Base-by-base conservation (phyloP, 345 rosid species). In the Mallotus nudiflorus region DNA sequence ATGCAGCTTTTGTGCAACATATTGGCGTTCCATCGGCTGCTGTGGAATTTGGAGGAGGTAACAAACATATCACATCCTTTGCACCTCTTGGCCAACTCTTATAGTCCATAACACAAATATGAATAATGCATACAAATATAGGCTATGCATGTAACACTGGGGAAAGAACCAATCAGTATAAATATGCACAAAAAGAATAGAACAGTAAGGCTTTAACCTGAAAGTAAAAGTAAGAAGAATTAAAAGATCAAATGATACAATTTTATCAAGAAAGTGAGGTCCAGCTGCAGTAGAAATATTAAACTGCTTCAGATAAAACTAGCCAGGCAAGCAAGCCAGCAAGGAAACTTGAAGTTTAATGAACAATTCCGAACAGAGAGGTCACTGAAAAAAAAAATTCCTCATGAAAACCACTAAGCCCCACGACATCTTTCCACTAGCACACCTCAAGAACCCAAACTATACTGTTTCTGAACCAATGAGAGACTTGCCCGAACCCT, bases 1-100 rank as follows among this genome's bases (percentile, higher is more conserved):
- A 83, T 63, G 88, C 90, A 62, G 80, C 97, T 68, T 90, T 92
- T 72, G 87, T 92, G 49, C 96, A 92, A 70, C 95, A 92, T 76
- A 73, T 85, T 25, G 95, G 98, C 20, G 74, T 90, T 77, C 86
- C 96, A 62, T 84, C 88, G 27, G 74, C 74, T n/a, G 91, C 88
- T 77, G 52, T 90, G 70, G 71, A 5, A 45, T 90, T 80, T 16
- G 96, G 89, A 60, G 54, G 24, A 78, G 93, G 98, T 92, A 85
- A 74, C 11, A 59, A 51, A 62, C 13, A 61, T 31, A 66, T 42
- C 50, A 1, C 73, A 27, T 50, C 56, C n/a, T 58, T 5, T 16
- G 37, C 3, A 19, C 25, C 52, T 27, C 14, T 8, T 61, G 15
- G 3, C 40, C 18, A 14, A 2, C 49, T 67, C 59, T 46, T 70